phyloP scores from a whole-genome alignment of 192 early-diverging fungal species.

The Phlyctochytrium planicorne region DNA sequence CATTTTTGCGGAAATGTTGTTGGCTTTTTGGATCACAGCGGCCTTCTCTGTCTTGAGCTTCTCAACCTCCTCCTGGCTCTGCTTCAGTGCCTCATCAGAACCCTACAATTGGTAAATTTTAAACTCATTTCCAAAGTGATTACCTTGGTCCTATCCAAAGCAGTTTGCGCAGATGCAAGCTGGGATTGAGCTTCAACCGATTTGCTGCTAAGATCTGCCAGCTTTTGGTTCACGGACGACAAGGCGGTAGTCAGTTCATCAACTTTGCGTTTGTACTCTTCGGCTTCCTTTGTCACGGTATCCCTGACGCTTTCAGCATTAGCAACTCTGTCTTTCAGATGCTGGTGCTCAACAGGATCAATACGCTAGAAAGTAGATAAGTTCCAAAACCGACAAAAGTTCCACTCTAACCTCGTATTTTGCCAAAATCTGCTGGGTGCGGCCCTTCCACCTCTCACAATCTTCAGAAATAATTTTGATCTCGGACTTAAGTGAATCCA shows the following conservation, averaged over 20 bases:
- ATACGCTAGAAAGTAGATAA: conserved; percentile 48
- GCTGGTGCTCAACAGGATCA: conserved; percentile 74
- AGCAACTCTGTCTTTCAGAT: conserved; percentile 57
- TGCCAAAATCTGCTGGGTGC: conserved; percentile 69
- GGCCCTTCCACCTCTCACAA: conserved; percentile 70
- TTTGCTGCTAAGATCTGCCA: neutral
- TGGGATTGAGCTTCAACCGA: neutral
- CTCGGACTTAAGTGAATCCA: conserved; percentile 56
- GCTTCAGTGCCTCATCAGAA: neutral
- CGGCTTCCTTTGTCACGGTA: conserved; percentile 8
- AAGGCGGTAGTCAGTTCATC: conserved; percentile 12
- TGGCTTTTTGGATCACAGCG: neutral
- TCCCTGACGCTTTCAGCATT: conserved; percentile 19
- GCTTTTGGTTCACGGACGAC: neutral
- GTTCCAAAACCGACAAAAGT: neutral
- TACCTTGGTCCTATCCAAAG: neutral
- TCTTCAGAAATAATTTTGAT: conserved; percentile 56
- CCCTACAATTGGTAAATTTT: neutral
- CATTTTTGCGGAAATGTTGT: neutral
- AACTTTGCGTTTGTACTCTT: conserved; percentile 13
- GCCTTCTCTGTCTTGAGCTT: neutral
- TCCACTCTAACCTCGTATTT: conserved; percentile 70
- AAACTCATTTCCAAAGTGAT: neutral
- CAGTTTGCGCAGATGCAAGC: neutral
- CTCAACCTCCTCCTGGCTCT: neutral